These are phyloP conservation scores for Stereum hirsutum DNA, from an alignment of 1,284 basidiomycete genomes.

Conservation along the genomic window DNA sequence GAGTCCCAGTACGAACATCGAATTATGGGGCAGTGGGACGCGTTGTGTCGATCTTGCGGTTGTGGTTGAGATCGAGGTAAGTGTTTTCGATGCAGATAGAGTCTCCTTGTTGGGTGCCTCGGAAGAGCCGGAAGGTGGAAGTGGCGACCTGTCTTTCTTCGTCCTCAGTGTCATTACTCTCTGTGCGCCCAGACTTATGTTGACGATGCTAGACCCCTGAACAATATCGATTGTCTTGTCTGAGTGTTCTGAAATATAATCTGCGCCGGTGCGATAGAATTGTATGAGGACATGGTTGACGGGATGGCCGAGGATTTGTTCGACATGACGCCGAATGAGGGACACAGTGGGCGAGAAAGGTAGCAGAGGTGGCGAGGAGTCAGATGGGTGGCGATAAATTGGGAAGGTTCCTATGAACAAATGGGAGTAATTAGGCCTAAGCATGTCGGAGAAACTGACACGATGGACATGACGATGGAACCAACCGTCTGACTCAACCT, in stretches of 20 bases:
- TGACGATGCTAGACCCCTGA: conserved; percentile 59
- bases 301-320: conserved; percentile 42
- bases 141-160: conserved; percentile 60
- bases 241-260: conserved; percentile 75
- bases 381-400: conserved; percentile 70
- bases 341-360: conserved; percentile 60
- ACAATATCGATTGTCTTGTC: conserved; percentile 76
- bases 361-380: conserved; percentile 56
- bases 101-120: conserved; percentile 8
- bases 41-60: conserved; percentile 30
- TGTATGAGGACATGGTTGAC: conserved; percentile 76
- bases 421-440: not conserved
- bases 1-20: conserved; percentile 67
- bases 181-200: conserved; percentile 68
- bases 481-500: conserved; percentile 54
- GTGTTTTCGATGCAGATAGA: too few species aligned
- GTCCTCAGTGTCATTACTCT: conserved; percentile 59
- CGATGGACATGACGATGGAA: conserved; percentile 16
- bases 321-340: conserved; percentile 50
- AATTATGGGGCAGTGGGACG: conserved; percentile 66
- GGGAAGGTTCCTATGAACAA: conserved; percentile 42
- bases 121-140: too few species aligned
- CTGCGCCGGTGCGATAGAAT: conserved; percentile 62
- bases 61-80: too few species aligned
- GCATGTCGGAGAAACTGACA: not conserved